A percentile compares a stretch with the other conserved stretches of the same genome.
These are phyloP conservation scores for Xylariaceae sp. DNA, from an alignment of 2,329 filamentous ascomycete species.

Conservation along the genomic window DNA sequence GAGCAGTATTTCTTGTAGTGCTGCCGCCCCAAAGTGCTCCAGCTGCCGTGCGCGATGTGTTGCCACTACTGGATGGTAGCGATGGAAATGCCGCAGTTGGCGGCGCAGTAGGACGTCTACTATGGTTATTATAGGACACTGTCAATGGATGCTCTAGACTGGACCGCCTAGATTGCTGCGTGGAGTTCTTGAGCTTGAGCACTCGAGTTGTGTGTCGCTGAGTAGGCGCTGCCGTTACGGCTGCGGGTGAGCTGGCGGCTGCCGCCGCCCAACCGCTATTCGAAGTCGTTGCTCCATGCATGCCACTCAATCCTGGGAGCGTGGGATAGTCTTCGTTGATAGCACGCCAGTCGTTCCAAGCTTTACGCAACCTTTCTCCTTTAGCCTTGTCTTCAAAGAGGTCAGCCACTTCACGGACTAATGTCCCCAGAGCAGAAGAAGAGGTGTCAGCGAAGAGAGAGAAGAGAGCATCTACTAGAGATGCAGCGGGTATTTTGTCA, in stretches of 20 bases:
- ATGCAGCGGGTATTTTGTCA: slow-evolving; percentile 65
- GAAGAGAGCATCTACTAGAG: slow-evolving; percentile 85
- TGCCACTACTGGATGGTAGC: slow-evolving; percentile 21
- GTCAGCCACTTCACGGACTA: slow-evolving; percentile 88
- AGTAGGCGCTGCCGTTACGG: slow-evolving; percentile 37
- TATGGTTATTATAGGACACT: slow-evolving; percentile 13
- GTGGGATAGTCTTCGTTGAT: slow-evolving; percentile 96
- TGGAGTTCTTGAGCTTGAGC: slow-evolving; percentile 56
- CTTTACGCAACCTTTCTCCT: slow-evolving; percentile 69
- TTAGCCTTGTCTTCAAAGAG: slow-evolving; percentile 84
- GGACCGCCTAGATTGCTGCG: slow-evolving; percentile 37
- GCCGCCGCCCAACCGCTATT: slow-evolving; percentile 60
- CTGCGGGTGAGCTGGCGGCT: slow-evolving; percentile 44
- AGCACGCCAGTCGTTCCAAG: slow-evolving; percentile 93
- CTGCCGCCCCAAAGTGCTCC: slow-evolving; percentile 23
- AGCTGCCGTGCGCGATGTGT: slow-evolving; percentile 18
- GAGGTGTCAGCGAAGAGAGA: slow-evolving; percentile 76
- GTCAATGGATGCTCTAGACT: slow-evolving; percentile 24
- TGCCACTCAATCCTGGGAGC: slow-evolving; percentile 71
- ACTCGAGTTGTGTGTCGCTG: slow-evolving; percentile 54
- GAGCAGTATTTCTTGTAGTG: slow-evolving; percentile 11
- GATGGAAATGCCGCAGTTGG: slow-evolving; percentile 29
- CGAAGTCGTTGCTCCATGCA: slow-evolving; percentile 58
- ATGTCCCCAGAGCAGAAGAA: slow-evolving; percentile 77
- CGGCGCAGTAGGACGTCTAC: slow-evolving; percentile 12